These are phyloP conservation scores for Hypholoma sublateritium DNA, from an alignment of 768 basidiomycete species.

Conservation along the genomic window DNA sequence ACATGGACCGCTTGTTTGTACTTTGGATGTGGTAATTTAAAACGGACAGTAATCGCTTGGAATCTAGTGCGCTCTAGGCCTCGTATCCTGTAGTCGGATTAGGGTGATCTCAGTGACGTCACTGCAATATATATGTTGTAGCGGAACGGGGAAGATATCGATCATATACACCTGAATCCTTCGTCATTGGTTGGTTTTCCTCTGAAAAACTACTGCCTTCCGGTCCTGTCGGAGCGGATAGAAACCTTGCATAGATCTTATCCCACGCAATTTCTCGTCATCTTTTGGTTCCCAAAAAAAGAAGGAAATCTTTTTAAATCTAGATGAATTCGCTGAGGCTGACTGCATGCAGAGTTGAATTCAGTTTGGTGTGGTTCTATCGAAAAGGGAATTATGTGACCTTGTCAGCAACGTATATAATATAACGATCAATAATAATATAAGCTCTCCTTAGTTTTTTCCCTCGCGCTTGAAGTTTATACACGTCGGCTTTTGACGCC, in stretches of 20 bases:
- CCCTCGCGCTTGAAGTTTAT: slow-evolving; percentile 8
- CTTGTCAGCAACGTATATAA: slow-evolving; percentile 19
- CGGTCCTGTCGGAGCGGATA: not conserved
- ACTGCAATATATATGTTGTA: slow-evolving; percentile 1
- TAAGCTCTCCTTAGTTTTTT: slow-evolving; percentile 2
- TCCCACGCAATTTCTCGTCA: not conserved
- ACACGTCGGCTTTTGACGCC: slow-evolving; percentile 8
- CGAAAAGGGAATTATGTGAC: slow-evolving; percentile 12
- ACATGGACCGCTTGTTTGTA: slow-evolving; percentile 1
- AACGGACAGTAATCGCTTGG: not conserved
- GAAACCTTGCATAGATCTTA: not conserved
- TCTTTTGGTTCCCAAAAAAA: too few relatives aligned
- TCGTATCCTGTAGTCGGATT: slow-evolving; percentile 7
- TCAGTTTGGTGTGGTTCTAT: not conserved
- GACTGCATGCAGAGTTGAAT: too few relatives aligned
- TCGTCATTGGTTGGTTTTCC: not conserved
- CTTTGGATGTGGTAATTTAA: not conserved
- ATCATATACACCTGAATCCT: not conserved
- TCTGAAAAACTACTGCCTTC: not conserved
- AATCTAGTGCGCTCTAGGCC: slow-evolving; percentile 13
- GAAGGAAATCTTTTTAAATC: too few relatives aligned
- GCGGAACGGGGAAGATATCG: slow-evolving; percentile 4
- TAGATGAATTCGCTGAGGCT: too few relatives aligned
- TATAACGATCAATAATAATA: slow-evolving; percentile 15
- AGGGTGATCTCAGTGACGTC: slow-evolving; percentile 19